Base-by-base conservation (phyloP, 345 rosid species). In the Sisymbrium irio region DNA sequence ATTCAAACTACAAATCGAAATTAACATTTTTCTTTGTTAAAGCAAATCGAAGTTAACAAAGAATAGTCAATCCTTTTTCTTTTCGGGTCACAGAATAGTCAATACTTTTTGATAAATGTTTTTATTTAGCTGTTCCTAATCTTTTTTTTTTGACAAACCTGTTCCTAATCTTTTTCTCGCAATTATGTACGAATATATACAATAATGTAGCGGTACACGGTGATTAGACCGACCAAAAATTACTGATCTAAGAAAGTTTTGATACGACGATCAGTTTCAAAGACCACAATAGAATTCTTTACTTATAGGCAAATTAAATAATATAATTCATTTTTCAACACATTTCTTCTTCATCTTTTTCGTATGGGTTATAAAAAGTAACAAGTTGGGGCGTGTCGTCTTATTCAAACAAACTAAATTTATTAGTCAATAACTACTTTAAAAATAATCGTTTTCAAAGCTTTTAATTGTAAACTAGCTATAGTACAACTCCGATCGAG, bases 141-240 rank as follows among this genome's bases (percentile, higher is more conserved):
- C 5, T 30, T 33, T 33, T 33, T 6, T 33, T n/a, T n/a, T n/a
- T n/a, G n/a, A n/a, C n/a, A n/a, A n/a, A n/a, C n/a, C n/a, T n/a
- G n/a, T n/a, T n/a, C n/a, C n/a, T n/a, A n/a, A n/a, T n/a, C n/a
- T n/a, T n/a, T n/a, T n/a, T n/a, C 9, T 27, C 37, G 36, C 2
- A 14, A 42, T 30, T 56, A 56, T 32, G n/a, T 57, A n/a, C 6
- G 27, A 55, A 15, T 9, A 32, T 57, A 30, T 40, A 10, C 44
- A 27, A 27, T 22, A 27, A 27, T 22, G 32, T 5, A 61, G 40
- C 7, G 39, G 46, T 53, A 42, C 51, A 61, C 58, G 4, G 15
- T 67, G 69, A 76, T 68, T 41, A 62, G 60, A 62, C 74, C 64
- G 69, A 51, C 68, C 37, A 51, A 33, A 68, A 51, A 30, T 22